Evolutionary conservation across 345 rosid genomes (phyloP).

Genomic region (Aquilaria malaccensis): DNA sequence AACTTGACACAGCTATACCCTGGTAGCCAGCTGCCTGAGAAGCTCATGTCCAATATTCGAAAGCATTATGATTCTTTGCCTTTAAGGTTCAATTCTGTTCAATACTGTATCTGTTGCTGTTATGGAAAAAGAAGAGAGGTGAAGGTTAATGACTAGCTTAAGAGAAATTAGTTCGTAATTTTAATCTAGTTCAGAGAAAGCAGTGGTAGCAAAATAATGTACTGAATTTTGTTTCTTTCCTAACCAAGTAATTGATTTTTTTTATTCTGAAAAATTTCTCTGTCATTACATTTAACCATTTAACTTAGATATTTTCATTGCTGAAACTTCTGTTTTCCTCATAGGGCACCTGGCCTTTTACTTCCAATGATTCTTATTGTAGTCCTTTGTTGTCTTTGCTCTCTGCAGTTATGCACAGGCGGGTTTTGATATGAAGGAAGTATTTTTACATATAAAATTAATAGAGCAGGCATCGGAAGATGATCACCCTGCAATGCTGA

Average conservation of each 20-base stretch:
- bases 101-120: constrained; percentile 13
- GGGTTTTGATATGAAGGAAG: constrained; percentile 91
- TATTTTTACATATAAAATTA: constrained; percentile 83
- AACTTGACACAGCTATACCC: constrained; percentile 88
- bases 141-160: too few species aligned
- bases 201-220: neutral
- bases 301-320: too few species aligned
- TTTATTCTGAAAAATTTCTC: too few species aligned
- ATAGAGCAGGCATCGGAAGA: constrained; percentile 89
- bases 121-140: too few species aligned
- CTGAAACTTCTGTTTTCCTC: neutral
- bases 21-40: constrained; percentile 92
- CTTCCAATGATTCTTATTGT: neutral
- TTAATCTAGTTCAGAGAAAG: neutral
- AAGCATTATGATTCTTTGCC: constrained; percentile 98
- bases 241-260: neutral
- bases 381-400: neutral
- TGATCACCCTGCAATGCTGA: constrained; percentile 64
- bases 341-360: neutral
- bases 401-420: constrained; percentile 74
- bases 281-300: neutral
- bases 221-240: too few species aligned
- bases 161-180: too few species aligned
- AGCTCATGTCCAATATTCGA: constrained; percentile 82
- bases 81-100: constrained; percentile 40